A percentile compares a stretch with the other conserved stretches of the same genome.
Conservation (phyloP, 306 rosid genomes). For the Astragalus glycyphyllos region DNA sequence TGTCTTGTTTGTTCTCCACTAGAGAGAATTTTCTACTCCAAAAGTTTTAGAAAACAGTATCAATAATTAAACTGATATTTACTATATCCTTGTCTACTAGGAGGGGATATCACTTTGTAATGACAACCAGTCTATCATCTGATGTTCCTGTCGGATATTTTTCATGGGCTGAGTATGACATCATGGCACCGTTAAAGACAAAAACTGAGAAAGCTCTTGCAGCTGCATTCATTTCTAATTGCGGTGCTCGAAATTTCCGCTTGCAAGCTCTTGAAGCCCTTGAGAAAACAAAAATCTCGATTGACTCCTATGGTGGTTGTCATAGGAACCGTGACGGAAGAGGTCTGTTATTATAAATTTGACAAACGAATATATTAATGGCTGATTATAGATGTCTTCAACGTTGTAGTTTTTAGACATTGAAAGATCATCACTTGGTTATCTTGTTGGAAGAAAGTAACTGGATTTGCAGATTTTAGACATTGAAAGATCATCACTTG, state of each 20-base stretch:
- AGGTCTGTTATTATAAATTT: conserved; percentile 51
- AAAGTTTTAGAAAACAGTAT: conserved; percentile 1
- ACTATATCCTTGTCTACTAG: conserved; percentile 50
- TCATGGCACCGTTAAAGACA: conserved; percentile 86
- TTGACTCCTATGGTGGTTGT: conserved; percentile 95
- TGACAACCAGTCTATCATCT: conserved; percentile 98
- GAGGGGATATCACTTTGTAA: conserved; percentile 80
- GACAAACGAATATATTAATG: conserved; percentile 23
- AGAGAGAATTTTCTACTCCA: conserved; percentile 23
- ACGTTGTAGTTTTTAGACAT: conserved; percentile 25
- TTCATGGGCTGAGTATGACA: conserved; percentile 98
- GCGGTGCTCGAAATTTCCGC: conserved; percentile 95
- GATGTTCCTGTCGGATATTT: conserved; percentile 99
- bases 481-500: conserved; percentile 14
- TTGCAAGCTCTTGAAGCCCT: conserved; percentile 95
- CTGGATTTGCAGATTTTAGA: conserved; percentile 21
- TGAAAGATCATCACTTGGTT: conserved; percentile 17
- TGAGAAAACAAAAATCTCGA: conserved; percentile 61
- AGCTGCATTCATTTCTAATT: conserved; percentile 97
- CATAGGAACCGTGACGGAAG: conserved; percentile 83
- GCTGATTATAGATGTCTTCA: conserved; percentile 15
- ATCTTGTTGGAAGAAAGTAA: conserved; percentile 21
- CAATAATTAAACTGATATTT: conserved; percentile 42
- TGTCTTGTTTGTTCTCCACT: conserved; percentile 24
- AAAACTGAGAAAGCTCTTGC: conserved; percentile 90